Conservation (phyloP, 805 yeast genomes). For the Blastobotrys robertii region DNA sequence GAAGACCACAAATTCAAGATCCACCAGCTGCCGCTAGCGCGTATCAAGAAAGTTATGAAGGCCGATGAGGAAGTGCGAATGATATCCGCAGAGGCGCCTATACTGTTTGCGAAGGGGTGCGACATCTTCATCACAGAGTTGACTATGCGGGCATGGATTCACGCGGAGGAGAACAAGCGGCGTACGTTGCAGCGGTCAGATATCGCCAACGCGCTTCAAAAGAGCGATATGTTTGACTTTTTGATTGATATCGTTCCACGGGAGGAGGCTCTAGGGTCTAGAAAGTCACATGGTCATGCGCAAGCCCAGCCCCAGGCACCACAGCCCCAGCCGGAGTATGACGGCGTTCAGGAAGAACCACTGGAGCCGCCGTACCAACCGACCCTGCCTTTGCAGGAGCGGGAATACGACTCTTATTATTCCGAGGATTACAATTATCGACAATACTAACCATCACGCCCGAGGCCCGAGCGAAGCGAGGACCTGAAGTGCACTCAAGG, state of each 20-base stretch:
- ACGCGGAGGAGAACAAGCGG: slow-evolving; percentile 92
- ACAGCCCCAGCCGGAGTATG: slow-evolving; percentile 13
- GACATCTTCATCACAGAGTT: slow-evolving; percentile 94
- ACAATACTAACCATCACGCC: no score
- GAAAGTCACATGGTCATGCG: slow-evolving; percentile 2
- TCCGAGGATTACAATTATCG: no score
- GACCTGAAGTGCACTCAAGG: no score
- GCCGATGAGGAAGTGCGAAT: slow-evolving; percentile 94
- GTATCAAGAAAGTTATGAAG: slow-evolving; percentile 96
- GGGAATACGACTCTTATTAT: no score
- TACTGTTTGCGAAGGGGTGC: slow-evolving; percentile 94
- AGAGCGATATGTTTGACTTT: slow-evolving; percentile 95
- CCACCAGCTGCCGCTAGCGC: slow-evolving; percentile 89
- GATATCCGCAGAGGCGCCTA: slow-evolving; percentile 98
- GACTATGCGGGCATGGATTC: slow-evolving; percentile 99
- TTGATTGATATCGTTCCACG: slow-evolving; percentile 93
- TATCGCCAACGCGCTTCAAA: slow-evolving; percentile 89
- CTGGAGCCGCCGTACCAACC: slow-evolving; percentile 11
- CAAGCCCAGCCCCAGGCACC: slow-evolving; percentile 6
- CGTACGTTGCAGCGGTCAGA: slow-evolving; percentile 90
- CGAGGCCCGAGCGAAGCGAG: not conserved
- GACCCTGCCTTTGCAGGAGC: slow-evolving; percentile 6
- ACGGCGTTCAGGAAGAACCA: slow-evolving; percentile 8
- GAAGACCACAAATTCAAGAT: slow-evolving; percentile 66
- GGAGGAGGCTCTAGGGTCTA: slow-evolving; percentile 44